Conservation (phyloP, 2,329 filamentous ascomycete genomes). For the Hymenoscyphus albidus region DNA sequence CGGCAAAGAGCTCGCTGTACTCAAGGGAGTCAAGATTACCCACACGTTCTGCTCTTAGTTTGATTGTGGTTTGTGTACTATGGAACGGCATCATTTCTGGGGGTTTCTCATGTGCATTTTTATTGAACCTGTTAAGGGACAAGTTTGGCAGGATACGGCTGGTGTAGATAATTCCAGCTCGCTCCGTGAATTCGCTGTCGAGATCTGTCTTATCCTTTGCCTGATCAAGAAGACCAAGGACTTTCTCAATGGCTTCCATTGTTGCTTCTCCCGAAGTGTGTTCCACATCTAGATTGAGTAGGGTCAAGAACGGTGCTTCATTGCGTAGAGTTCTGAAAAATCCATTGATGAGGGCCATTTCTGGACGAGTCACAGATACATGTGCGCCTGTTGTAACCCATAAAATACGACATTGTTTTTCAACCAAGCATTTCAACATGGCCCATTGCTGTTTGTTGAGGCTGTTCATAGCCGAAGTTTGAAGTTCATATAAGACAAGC, state of each 20-base stretch:
- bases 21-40: conserved; percentile 12
- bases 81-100: conserved; percentile 9
- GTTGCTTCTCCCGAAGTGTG: not conserved
- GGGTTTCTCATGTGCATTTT: conserved; percentile 7
- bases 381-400: conserved; percentile 14
- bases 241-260: conserved; percentile 1
- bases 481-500: conserved; percentile 10
- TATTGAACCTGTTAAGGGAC: conserved; percentile 18
- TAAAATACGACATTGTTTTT: conserved; percentile 1
- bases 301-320: conserved; percentile 9
- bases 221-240: conserved; percentile 6
- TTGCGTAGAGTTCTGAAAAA: conserved; percentile 12
- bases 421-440: not conserved
- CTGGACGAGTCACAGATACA: conserved; percentile 3
- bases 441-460: conserved; percentile 4
- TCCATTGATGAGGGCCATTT: conserved; percentile 9
- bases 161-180: conserved; percentile 26
- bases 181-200: conserved; percentile 32
- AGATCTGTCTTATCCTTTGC: not conserved
- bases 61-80: not conserved
- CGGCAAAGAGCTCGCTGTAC: not conserved
- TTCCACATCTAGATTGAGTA: conserved; percentile 14
- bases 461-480: conserved; percentile 4
- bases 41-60: conserved; percentile 13
- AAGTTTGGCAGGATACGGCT: conserved; percentile 28